phyloP scores from a whole-genome alignment of 176 grass and related monocot species.

The Aegilops sharonensis region DNA sequence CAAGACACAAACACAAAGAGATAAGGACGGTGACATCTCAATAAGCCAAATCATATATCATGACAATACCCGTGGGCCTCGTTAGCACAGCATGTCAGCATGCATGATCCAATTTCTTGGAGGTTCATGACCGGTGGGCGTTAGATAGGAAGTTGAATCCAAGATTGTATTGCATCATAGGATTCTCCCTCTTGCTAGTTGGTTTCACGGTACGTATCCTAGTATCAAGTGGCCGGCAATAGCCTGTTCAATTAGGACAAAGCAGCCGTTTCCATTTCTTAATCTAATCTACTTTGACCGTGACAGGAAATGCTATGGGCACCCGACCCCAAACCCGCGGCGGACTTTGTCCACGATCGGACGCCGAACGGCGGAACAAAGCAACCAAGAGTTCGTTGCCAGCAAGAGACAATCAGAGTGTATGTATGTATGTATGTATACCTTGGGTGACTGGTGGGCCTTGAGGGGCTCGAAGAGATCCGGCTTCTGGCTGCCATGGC shows the following conservation, averaged over 20 bases:
- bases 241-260: conserved; percentile 3
- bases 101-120: not conserved
- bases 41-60: conserved; percentile 5
- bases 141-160: not conserved
- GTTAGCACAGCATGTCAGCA: not conserved
- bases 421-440: not conserved
- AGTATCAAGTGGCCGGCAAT: not conserved
- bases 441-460: conserved; percentile 67
- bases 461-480: conserved; percentile 72
- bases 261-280: not conserved
- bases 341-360: not conserved
- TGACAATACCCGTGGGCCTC: not conserved
- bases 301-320: not conserved
- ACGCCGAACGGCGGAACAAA: not conserved
- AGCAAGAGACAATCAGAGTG: too few species aligned
- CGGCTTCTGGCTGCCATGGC: conserved; percentile 64
- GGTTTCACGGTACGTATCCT: not conserved
- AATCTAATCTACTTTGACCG: not conserved
- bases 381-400: too few species aligned
- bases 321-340: not conserved
- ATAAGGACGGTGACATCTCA: conserved; percentile 23
- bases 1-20: not conserved
- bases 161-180: too few species aligned
- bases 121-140: not conserved
- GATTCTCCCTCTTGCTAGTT: too few species aligned